A percentile compares a stretch with the other conserved stretches of the same genome.
phyloP scores from a whole-genome alignment of 1,284 basidiomycete species.

The Exobasidium rhododendri region DNA sequence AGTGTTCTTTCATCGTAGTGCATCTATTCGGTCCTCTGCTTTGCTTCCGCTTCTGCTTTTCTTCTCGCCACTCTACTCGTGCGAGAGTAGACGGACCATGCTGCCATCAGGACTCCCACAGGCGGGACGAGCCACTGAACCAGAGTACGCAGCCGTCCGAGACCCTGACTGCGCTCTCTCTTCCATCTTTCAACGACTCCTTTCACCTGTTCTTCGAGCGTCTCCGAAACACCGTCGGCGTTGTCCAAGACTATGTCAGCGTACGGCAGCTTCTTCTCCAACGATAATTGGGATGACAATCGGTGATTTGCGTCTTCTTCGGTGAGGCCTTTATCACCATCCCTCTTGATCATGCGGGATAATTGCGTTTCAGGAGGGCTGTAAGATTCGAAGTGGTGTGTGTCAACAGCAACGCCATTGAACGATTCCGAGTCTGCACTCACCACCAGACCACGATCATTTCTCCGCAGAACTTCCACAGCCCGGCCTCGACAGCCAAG shows the following conservation, averaged over 20 bases:
- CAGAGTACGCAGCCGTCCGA: conserved; percentile 67
- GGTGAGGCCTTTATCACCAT: conserved; percentile 56
- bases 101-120: conserved; percentile 59
- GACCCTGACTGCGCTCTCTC: conserved; percentile 51
- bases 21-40: background rate
- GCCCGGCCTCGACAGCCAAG: conserved; percentile 81
- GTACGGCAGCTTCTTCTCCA: conserved; percentile 73
- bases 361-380: conserved; percentile 41
- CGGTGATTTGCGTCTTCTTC: conserved; percentile 65
- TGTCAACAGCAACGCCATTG: background rate
- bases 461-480: conserved; percentile 80
- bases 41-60: conserved; percentile 2
- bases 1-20: background rate
- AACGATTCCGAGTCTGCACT: conserved; percentile 42
- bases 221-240: conserved; percentile 23
- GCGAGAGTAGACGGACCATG: background rate
- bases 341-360: conserved; percentile 45
- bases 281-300: conserved; percentile 75
- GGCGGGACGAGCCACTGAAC: conserved; percentile 78
- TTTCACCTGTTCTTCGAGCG: conserved; percentile 65
- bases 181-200: conserved; percentile 64
- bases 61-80: background rate
- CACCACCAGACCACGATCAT: conserved; percentile 87
- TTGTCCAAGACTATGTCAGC: conserved; percentile 89
- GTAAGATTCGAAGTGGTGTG: too few species aligned